Evolutionary conservation across 306 rosid genomes (phyloP), one percentile per base, ranked within the genome.

Genomic region (Fragaria iinumae): DNA sequence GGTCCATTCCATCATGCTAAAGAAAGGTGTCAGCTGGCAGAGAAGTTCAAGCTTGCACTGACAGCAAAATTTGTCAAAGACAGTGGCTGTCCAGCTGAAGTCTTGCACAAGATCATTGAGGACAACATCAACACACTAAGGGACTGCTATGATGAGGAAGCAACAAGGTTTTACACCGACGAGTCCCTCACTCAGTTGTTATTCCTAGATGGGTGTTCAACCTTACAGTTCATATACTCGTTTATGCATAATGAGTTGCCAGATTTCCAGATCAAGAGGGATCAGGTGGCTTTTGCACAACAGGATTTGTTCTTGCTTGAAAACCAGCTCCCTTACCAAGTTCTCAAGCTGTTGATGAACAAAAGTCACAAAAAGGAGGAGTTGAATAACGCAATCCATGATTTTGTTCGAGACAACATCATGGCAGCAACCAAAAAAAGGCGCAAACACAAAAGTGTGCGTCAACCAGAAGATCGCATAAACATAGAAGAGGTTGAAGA

Each of bases 261-360:
- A 25, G 1, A 1, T 0, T 53, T 75, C 7, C 8, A 49, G 21
- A 74, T 80, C 29, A 75, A 68, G 6, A 57, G 8, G 11, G 52
- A 62, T 27, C 62, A 21, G 18, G 53, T 47, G 6, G 53, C 67
- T 5, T 80, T 67, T 4, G 69, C 18, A 50, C 9, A 17, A 11
- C 75, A 72, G 10, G 85, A 82, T 50, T 49, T 77, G 65, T 73
- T 82, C 67, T 72, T 82, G 79, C 79, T 82, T 34, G 85, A 82
- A 71, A 82, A 82, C 21, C 82, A 77, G 67, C 45, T 82, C 57
- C 82, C 85, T 10, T 82, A 32, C 21, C 6, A 39, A n/a, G 76
- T 72, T 20, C 82, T 82, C 50, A 8, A 44, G 16, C 27, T 69
- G 55, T 60, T 74, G 67, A 75, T 69, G 49, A 49, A 11, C 48